Conservation (phyloP, 169 alveolate genomes). For the Babesia bovis region DNA sequence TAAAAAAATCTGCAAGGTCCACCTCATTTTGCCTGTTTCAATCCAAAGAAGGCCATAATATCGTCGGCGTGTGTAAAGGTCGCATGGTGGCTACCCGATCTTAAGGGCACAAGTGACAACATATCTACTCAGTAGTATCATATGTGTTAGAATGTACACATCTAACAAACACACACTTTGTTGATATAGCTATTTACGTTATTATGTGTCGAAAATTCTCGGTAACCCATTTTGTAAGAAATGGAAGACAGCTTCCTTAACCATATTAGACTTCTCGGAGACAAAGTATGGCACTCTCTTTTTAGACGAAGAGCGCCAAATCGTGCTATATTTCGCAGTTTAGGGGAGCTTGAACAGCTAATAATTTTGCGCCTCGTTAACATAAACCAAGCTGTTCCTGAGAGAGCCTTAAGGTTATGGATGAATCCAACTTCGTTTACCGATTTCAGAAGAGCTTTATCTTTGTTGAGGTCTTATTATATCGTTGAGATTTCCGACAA, state of each 20-base stretch:
- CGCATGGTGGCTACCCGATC: slow-evolving; percentile 68
- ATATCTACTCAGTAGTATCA: neutral
- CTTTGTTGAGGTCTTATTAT: slow-evolving; percentile 52
- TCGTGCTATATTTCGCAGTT: slow-evolving; percentile 70
- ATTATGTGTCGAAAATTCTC: too few species aligned
- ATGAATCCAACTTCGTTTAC: slow-evolving; percentile 69
- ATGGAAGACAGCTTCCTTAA: slow-evolving; percentile 57
- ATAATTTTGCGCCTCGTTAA: slow-evolving; percentile 73
- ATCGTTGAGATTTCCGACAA: slow-evolving; percentile 54
- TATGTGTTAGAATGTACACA: too few species aligned
- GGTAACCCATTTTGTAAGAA: neutral
- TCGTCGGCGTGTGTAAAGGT: slow-evolving; percentile 69
- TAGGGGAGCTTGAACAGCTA: slow-evolving; percentile 77
- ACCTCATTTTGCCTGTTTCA: slow-evolving; percentile 53
- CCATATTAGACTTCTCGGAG: slow-evolving; percentile 54
- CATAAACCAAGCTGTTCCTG: slow-evolving; percentile 82
- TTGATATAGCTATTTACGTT: too few species aligned
- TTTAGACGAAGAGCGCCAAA: slow-evolving; percentile 41
- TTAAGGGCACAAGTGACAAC: neutral
- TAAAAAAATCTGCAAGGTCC: slow-evolving; percentile 26
- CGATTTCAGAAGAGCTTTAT: slow-evolving; percentile 68
- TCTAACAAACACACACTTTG: too few species aligned
- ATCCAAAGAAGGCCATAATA: slow-evolving; percentile 60
- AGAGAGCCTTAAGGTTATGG: slow-evolving; percentile 84
- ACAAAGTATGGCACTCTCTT: slow-evolving; percentile 54